Base-by-base conservation (phyloP, 2,329 filamentous ascomycete genomes). In the Calycina herbarum region DNA sequence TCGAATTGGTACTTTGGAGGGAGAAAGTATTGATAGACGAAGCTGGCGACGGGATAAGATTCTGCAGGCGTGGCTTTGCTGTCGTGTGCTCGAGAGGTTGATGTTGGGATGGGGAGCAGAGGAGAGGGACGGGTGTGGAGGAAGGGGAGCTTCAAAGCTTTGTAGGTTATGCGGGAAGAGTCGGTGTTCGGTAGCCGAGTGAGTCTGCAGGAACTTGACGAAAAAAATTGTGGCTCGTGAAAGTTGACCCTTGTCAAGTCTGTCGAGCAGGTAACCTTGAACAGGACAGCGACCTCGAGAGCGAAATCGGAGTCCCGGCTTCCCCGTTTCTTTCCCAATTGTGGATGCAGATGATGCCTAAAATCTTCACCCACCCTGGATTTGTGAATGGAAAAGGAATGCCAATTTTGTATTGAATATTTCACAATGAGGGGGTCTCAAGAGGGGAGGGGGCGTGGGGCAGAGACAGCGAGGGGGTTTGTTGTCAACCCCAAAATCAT, bases 31-130 rank as follows among this genome's bases (percentile, higher is more conserved):
- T 48, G 45, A 59, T 24, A 57, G 51, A 64, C 64, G 64, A 65
- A 66, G 62, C 66, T 68, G 66, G 59, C 60, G 42, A 59, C 40
- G 54, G 62, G 13, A 38, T 40, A 62, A 57, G 57, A 64, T 63
- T 62, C 67, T 65, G 57, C 56, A 61, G 65, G 67, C 61, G 61
- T 62, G 59, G 61, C 57, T 65, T 48, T 67, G 65, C 61, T 54
- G 59, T 61, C 54, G 61, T 59, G 33, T 51, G 15, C 38, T 42
- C 29, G 24, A 13, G 58, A 42, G 45, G 59, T 57, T 61, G 33
- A 51, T 17, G 62, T 51, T 38, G 35, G 59, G 29, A n/a, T 38
- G 40, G 10, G 40, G 48, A 38, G 45, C 29, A 27, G 57, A 31
- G 59, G 59, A 7, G n/a, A 35, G 24, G 63, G 51, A 45, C 13